Percentiles rank a stretch among this genome's conserved stretches.
Conservation (phyloP, 1,139 yeast genomes). For the Geotrichum cucujoidarum region DNA sequence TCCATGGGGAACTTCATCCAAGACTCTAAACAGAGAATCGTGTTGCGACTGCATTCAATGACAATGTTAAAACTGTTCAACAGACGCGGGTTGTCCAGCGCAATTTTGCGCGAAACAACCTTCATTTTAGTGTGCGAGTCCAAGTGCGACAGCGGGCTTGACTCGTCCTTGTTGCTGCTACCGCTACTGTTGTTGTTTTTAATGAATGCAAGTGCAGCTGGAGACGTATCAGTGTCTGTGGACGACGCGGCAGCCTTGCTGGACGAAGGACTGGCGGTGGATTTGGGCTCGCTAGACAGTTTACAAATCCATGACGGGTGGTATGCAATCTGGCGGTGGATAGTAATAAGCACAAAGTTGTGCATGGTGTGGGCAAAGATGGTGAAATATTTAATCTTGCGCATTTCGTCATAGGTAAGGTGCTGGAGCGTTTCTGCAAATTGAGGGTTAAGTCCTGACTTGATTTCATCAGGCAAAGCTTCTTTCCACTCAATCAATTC, state of each 20-base stretch:
- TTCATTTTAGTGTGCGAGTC: slow-evolving; percentile 11
- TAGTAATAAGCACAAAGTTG: slow-evolving; percentile 27
- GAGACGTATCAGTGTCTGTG: background rate
- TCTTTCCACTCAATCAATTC: slow-evolving; percentile 33
- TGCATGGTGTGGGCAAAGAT: slow-evolving; percentile 23
- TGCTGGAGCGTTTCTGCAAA: background rate
- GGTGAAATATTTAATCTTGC: background rate
- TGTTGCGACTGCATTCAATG: slow-evolving; percentile 26
- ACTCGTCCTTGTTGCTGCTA: background rate
- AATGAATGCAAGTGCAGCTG: no score
- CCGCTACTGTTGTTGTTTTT: no score
- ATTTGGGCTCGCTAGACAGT: slow-evolving; percentile 2
- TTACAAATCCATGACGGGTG: slow-evolving; percentile 31
- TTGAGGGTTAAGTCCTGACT: slow-evolving; percentile 1
- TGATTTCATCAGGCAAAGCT: slow-evolving; percentile 27
- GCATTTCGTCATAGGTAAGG: background rate
- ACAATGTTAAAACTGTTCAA: slow-evolving; percentile 26
- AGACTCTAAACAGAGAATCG: slow-evolving; percentile 19
- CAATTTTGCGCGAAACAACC: slow-evolving; percentile 4
- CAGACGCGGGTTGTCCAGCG: slow-evolving; percentile 23
- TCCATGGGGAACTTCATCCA: background rate
- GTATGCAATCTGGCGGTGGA: slow-evolving; percentile 34
- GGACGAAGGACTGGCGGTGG: background rate
- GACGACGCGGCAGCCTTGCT: background rate
- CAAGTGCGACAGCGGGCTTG: background rate